Evolutionary conservation across 169 alveolate genomes (phyloP).

Genomic region (Toxoplasma gondii): DNA sequence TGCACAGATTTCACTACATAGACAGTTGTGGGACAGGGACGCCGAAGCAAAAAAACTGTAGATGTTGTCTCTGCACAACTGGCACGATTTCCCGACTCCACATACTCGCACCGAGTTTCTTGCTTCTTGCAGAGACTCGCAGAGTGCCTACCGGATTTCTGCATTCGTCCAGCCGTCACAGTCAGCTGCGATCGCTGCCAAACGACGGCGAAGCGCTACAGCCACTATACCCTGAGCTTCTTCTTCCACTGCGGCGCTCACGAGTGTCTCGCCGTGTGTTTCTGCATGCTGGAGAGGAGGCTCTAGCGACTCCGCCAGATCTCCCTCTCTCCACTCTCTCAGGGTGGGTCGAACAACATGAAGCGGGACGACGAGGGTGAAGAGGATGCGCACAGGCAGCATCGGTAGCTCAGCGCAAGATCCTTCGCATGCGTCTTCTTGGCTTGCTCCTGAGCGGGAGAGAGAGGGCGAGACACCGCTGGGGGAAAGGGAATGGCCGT

Average conservation of each 20-base stretch:
- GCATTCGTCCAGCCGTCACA: not conserved
- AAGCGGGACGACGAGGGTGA: slow-evolving; percentile 7
- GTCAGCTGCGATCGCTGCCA: not conserved
- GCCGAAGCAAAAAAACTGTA: no score
- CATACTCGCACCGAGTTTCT: no score
- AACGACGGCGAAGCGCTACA: slow-evolving; percentile 5
- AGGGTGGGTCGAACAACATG: not conserved
- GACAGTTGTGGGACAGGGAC: no score
- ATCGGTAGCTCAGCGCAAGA: no score
- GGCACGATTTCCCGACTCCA: no score
- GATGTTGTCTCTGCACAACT: no score
- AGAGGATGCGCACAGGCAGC: slow-evolving; percentile 19
- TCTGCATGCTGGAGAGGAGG: not conserved
- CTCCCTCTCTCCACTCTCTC: not conserved
- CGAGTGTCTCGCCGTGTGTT: not conserved
- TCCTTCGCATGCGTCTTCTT: no score
- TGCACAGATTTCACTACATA: no score
- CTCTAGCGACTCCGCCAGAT: not conserved
- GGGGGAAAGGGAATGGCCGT: no score
- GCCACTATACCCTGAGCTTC: slow-evolving; percentile 24
- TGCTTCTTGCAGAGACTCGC: not conserved
- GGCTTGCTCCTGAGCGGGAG: no score
- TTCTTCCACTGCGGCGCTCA: not conserved
- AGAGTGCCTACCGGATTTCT: not conserved
- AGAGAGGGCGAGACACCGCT: no score